A percentile compares a stretch with the other conserved stretches of the same genome.
Conservation (phyloP, 768 basidiomycete genomes). For the Trametopsis cervina region DNA sequence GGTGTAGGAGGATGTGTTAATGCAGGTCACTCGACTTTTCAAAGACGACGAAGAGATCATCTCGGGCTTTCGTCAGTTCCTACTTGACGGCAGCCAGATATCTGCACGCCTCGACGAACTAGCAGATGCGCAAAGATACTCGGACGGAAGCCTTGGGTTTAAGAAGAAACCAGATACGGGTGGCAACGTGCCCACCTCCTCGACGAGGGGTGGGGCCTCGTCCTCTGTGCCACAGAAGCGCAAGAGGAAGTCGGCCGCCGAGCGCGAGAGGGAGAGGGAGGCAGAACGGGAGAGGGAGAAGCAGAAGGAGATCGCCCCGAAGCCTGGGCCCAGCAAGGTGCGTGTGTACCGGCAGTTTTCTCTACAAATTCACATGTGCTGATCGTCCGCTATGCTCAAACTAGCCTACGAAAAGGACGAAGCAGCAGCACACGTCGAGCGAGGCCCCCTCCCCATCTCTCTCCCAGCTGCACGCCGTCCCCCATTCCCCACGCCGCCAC, state of each 20-base stretch:
- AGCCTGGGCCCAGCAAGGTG: constrained; percentile 22
- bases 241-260: constrained; percentile 55
- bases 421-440: constrained; percentile 19
- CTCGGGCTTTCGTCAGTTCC: constrained; percentile 67
- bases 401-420: constrained; percentile 17
- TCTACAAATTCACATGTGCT: neutral
- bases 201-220: constrained; percentile 22
- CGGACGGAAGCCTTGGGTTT: constrained; percentile 7
- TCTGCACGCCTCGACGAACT: constrained; percentile 19
- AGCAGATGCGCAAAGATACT: constrained; percentile 14
- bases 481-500: constrained; percentile 20
- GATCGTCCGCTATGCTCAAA: no score
- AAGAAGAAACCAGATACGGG: constrained; percentile 27
- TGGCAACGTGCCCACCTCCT: constrained; percentile 28
- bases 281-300: constrained; percentile 12
- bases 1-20: constrained; percentile 56
- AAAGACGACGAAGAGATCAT: constrained; percentile 71
- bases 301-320: constrained; percentile 14
- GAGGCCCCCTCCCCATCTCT: constrained; percentile 22
- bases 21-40: constrained; percentile 62
- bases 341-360: neutral
- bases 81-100: constrained; percentile 39
- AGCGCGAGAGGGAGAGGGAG: constrained; percentile 26
- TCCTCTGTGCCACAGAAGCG: constrained; percentile 53
- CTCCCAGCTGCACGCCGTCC: constrained; percentile 21